Conservation (phyloP, 805 yeast genomes). For the Wickerhamiella australiensis region DNA sequence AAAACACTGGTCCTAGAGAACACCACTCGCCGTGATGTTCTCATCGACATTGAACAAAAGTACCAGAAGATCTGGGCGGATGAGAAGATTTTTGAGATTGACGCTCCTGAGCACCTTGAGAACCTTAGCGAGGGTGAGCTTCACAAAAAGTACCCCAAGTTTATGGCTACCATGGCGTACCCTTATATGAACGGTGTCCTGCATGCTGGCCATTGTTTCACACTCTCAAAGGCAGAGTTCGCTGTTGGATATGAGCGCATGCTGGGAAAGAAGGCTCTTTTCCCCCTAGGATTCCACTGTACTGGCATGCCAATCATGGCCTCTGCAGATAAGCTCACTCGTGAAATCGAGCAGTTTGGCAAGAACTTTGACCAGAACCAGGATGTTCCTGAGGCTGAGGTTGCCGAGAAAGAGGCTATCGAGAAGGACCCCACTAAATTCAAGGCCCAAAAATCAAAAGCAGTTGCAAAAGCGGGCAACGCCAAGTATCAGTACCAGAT, state of each 20-base stretch:
- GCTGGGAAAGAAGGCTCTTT: slow-evolving; percentile 82
- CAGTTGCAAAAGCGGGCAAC: slow-evolving; percentile 84
- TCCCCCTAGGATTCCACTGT: slow-evolving; percentile 97
- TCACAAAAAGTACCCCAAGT: slow-evolving; percentile 71
- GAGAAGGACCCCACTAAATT: slow-evolving; percentile 80
- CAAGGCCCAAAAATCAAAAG: slow-evolving; percentile 86
- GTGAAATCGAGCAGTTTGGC: slow-evolving; percentile 90
- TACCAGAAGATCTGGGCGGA: slow-evolving; percentile 82
- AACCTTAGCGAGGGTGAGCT: slow-evolving; percentile 54
- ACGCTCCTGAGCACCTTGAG: slow-evolving; percentile 62
- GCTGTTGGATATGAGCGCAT: slow-evolving; percentile 89
- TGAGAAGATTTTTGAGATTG: slow-evolving; percentile 71
- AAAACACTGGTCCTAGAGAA: slow-evolving; percentile 31
- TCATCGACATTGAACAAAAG: slow-evolving; percentile 76
- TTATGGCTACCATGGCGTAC: slow-evolving; percentile 88
- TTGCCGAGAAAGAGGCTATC: slow-evolving; percentile 26
- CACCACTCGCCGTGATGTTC: slow-evolving; percentile 90
- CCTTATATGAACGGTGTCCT: slow-evolving; percentile 98
- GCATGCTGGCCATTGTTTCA: slow-evolving; percentile 96
- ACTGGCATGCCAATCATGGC: slow-evolving; percentile 97
- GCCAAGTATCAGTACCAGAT: slow-evolving; percentile 93
- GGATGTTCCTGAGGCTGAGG: slow-evolving; percentile 32
- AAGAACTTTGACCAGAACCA: slow-evolving; percentile 53
- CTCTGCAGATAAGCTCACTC: slow-evolving; percentile 84
- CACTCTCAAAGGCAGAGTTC: slow-evolving; percentile 86